phyloP scores from a whole-genome alignment of 805 yeast species.

The Candida fluviatilis region DNA sequence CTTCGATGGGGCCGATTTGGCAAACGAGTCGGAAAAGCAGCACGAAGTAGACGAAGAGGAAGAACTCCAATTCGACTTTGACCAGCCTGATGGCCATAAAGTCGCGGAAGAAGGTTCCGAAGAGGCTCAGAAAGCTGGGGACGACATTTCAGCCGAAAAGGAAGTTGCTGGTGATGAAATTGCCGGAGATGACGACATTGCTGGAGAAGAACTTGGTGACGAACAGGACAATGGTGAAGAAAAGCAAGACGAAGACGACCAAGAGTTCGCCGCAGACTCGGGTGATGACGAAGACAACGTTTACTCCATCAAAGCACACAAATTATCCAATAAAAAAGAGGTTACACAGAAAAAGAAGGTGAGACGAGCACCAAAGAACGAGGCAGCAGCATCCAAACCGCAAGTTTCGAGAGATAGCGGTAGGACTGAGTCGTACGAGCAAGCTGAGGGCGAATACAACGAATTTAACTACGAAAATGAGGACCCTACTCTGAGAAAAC shows the following conservation, averaged over 20 bases:
- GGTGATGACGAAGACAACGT: constrained; percentile 15
- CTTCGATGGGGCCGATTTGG: background rate
- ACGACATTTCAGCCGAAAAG: background rate
- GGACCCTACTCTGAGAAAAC: constrained; percentile 43
- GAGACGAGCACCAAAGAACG: constrained; percentile 16
- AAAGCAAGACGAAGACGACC: constrained; percentile 7
- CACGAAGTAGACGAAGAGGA: background rate
- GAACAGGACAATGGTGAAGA: constrained; percentile 4
- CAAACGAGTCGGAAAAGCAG: background rate
- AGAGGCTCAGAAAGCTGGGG: background rate
- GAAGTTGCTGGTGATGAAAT: constrained; percentile 4
- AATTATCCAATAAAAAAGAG: constrained; percentile 7
- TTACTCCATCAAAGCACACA: constrained; percentile 21
- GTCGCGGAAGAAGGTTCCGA: no score
- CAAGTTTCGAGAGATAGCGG: background rate
- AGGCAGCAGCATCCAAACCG: background rate
- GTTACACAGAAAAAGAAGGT: constrained; percentile 23
- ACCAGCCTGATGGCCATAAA: background rate
- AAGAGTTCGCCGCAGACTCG: constrained; percentile 6
- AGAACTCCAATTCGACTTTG: background rate
- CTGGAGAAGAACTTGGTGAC: no score
- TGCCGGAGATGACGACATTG: constrained; percentile 15
- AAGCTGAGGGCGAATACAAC: constrained; percentile 20
- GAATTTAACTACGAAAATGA: constrained; percentile 18
- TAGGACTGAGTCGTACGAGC: constrained; percentile 8